A percentile compares a stretch with the other conserved stretches of the same genome.
These are phyloP conservation scores for Extremus antarcticus DNA, from an alignment of 495 filamentous ascomycete genomes.

Conservation along the genomic window DNA sequence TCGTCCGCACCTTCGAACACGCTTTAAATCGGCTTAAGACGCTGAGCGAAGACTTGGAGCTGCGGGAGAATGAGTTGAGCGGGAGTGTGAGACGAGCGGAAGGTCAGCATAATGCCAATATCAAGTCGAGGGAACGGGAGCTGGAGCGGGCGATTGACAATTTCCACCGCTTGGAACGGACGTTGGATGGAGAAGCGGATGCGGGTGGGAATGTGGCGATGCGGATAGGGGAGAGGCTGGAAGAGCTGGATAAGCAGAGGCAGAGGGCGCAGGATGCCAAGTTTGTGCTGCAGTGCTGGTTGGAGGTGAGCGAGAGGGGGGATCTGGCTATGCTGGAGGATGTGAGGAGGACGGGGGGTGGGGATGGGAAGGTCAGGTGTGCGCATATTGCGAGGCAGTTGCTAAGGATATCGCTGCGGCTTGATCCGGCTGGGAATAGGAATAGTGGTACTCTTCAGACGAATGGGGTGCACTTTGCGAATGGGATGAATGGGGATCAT, in stretches of 20 bases:
- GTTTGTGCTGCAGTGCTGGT: constrained; percentile 93
- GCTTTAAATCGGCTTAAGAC: constrained; percentile 65
- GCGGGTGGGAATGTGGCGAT: constrained; percentile 73
- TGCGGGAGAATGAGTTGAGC: constrained; percentile 77
- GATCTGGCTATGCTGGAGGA: constrained; percentile 72
- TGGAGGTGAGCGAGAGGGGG: constrained; percentile 77
- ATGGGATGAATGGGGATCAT: constrained; percentile 46
- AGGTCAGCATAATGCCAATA: constrained; percentile 77
- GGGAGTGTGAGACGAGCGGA: constrained; percentile 85
- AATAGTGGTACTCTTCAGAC: constrained; percentile 20
- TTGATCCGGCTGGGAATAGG: constrained; percentile 54
- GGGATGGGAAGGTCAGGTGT: constrained; percentile 78
- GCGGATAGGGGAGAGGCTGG: constrained; percentile 85
- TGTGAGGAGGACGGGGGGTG: constrained; percentile 62
- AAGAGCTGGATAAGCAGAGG: constrained; percentile 86
- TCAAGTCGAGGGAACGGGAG: constrained; percentile 73
- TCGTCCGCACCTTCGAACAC: constrained; percentile 91
- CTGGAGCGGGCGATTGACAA: constrained; percentile 82
- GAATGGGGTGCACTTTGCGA: constrained; percentile 27
- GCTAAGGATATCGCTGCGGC: constrained; percentile 72
- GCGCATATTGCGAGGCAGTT: constrained; percentile 84
- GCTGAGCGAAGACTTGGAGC: constrained; percentile 76
- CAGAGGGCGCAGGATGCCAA: constrained; percentile 83
- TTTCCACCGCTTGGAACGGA: constrained; percentile 79
- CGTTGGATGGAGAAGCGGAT: constrained; percentile 49